Evolutionary conservation across 2,329 filamentous ascomycete species (phyloP), one percentile per base, ranked within the genome.

Genomic region (Aureobasidium sp.): DNA sequence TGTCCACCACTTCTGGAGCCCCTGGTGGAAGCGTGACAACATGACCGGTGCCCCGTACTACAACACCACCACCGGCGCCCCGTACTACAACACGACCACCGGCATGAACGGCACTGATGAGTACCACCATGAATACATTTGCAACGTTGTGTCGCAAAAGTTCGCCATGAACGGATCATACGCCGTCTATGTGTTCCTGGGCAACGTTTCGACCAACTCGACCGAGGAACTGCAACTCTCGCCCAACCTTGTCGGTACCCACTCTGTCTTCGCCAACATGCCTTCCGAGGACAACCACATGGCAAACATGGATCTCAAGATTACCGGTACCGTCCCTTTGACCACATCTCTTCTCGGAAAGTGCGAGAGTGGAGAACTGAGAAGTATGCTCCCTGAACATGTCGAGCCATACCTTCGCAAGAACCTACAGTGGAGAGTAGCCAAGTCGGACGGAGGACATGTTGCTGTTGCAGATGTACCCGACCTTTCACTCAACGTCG

Each of bases 111-210:
- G 51, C n/a, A 57, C 53, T 19, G 53, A 57, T n/a, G 29, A 37
- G 6, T 43, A 29, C 46, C 57, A 61, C 31, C 60, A 76, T 6
- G 81, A 92, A 66, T 93, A 88, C 82, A 78, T 85, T 25, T 84
- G 83, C 65, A 89, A 88, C 66, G 79, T 92, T 46, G 75, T 77
- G 17, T 82, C 85, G 23, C 76, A 79, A 58, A 86, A 84, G 63
- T 80, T 82, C 61, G 82, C 83, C 2, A 71, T 88, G 9, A 76
- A 80, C 11, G 81, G 79, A 1, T 83, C 85, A 0, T 89, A 86
- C 67, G 78, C 77, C 58, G 75, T 93, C 21, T 82, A 86, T 68
- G 75, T 92, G 61, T 92, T 91, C 72, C 69, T 90, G 1, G 88
- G 85, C 0, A 69, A 77, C 2, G 74, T 67, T 23, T 61, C 79